Conservation (phyloP, 2,329 filamentous ascomycete species). For the Stagonosporopsis cucurbitacearum region DNA sequence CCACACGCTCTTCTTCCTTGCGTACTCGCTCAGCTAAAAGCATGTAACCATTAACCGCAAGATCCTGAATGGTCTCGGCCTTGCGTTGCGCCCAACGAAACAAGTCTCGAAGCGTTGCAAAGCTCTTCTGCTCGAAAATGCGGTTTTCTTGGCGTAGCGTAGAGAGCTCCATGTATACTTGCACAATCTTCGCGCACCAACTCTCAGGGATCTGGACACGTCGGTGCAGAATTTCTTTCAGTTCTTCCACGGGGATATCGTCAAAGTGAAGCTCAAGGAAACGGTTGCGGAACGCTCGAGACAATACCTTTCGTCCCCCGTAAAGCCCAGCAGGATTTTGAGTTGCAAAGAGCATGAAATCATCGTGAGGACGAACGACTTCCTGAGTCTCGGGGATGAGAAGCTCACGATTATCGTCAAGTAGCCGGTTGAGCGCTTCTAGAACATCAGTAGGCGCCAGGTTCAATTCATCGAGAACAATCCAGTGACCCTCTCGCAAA, state of each 20-base stretch:
- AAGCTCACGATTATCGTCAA: constrained; percentile 96
- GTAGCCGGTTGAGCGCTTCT: constrained; percentile 90
- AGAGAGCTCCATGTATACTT: constrained; percentile 92
- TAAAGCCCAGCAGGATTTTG: constrained; percentile 97
- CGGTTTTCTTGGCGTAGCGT: constrained; percentile 86
- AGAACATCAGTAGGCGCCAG: constrained; percentile 95
- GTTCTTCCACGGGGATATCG: constrained; percentile 93
- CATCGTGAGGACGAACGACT: constrained; percentile 85
- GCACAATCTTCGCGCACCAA: constrained; percentile 88
- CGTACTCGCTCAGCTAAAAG: constrained; percentile 91
- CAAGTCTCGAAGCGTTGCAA: constrained; percentile 92
- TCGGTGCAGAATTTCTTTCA: constrained; percentile 89
- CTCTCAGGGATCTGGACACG: constrained; percentile 89
- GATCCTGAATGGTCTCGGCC: constrained; percentile 83
- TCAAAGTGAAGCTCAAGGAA: constrained; percentile 98
- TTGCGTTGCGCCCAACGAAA: constrained; percentile 92
- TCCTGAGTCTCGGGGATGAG: constrained; percentile 97
- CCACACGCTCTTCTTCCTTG: constrained; percentile 82
- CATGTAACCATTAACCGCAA: constrained; percentile 95
- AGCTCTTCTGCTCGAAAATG: constrained; percentile 96
- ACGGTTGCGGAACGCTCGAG: constrained; percentile 92
- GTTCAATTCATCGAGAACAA: constrained; percentile 96
- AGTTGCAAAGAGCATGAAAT: constrained; percentile 97
- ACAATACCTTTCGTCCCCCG: constrained; percentile 90
- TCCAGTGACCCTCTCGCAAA: constrained; percentile 93